Evolutionary conservation across 441 rosid species (phyloP).

Genomic region (Arabidopsis lyrata): DNA sequence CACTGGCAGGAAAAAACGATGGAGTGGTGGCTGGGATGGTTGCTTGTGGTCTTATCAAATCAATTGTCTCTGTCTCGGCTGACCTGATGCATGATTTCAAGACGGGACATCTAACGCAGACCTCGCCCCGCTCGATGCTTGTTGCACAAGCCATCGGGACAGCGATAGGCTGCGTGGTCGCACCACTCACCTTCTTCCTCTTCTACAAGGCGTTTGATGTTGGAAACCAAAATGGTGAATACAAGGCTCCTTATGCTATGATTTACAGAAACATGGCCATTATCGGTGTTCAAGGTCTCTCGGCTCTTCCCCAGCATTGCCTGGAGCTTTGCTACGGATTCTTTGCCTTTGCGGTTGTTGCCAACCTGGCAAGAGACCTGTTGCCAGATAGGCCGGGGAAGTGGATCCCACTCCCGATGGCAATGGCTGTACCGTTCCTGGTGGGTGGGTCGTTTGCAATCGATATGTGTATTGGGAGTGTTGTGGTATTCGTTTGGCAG

Average conservation of each 20-base stretch:
- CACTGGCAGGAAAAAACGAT: conserved; percentile 62
- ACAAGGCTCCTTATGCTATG: conserved; percentile 92
- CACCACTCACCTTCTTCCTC: conserved; percentile 81
- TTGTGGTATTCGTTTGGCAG: conserved; percentile 75
- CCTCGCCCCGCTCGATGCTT: conserved; percentile 95
- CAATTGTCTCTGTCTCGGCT: conserved; percentile 83
- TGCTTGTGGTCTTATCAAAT: conserved; percentile 86
- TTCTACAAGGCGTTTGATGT: conserved; percentile 90
- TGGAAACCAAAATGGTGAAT: conserved; percentile 85
- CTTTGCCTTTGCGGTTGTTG: conserved; percentile 67
- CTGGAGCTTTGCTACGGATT: conserved; percentile 83
- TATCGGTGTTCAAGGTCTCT: conserved; percentile 88
- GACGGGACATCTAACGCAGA: conserved; percentile 83
- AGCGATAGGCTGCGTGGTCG: conserved; percentile 85
- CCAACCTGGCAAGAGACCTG: conserved; percentile 66
- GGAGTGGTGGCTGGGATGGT: conserved; percentile 92
- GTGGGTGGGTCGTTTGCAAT: conserved; percentile 90
- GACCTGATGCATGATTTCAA: conserved; percentile 97
- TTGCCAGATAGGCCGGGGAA: conserved; percentile 58
- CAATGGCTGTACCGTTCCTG: conserved; percentile 95
- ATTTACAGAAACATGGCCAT: conserved; percentile 93
- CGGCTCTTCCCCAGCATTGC: conserved; percentile 86
- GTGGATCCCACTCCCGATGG: conserved; percentile 93
- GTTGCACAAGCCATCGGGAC: conserved; percentile 83
- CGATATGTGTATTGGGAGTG: conserved; percentile 89